Evolutionary conservation across 768 basidiomycete genomes (phyloP), one percentile per base, ranked within the genome.

Genomic region (Gymnopilus dilepis): DNA sequence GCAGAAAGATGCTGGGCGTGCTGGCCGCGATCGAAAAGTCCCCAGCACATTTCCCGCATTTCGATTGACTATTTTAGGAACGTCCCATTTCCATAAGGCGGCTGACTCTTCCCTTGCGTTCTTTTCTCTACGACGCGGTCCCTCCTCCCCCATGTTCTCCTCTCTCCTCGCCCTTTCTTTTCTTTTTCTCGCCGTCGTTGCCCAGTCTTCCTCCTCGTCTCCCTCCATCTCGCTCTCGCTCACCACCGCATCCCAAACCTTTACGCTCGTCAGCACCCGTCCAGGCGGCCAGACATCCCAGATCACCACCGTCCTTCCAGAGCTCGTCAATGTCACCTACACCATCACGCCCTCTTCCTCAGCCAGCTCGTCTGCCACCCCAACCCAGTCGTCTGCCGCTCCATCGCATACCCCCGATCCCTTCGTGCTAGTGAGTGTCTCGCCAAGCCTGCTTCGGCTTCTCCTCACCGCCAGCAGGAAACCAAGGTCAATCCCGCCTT

Each of bases 401-500:
- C 67, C 84, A 4, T 80, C 86, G 1, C 73, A 86, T 9, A 75
- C 77, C 0, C 76, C 80, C 19, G 61, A 75, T 56, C 78, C 81
- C 43, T 77, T 78, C 52, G 74, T 80, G 28, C 77, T 85, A 38
- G 79, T 47, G 33, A n/a, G 42, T 56, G 22, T 58, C 50, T 58
- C 71, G 37, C 37, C 21, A 38, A 50, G 33, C 26, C 56, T 34
- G 47, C 13, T 30, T 60, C 51, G 45, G 28, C 26, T 21, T 26
- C 40, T 24, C 38, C 22, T 56, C 2, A 66, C 61, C 66, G 76
- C 69, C 56, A 40, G 22, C 60, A 81, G 80, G 84, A 80, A 21
- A 94, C 95, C 19, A 83, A 78, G 70, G 78, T 97, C 37, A 92
- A 94, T 69, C 92, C 93, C 26, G 95, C 88, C 15, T 98, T 96